These are phyloP conservation scores for Ustilago shanxiensis DNA, from an alignment of 1,284 basidiomycete genomes.

Conservation along the genomic window DNA sequence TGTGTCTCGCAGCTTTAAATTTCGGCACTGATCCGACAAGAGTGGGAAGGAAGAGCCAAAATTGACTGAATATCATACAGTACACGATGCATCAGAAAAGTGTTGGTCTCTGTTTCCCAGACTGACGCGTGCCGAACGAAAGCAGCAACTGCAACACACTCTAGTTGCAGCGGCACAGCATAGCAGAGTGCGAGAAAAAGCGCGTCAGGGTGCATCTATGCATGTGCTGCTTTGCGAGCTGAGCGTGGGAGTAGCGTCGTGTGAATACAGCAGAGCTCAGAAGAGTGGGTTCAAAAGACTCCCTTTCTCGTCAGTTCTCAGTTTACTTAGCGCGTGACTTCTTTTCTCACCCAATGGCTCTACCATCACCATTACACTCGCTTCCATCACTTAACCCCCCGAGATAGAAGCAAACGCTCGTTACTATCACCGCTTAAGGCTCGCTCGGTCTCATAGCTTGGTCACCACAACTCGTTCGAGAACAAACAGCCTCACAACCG, in stretches of 20 bases:
- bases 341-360: neutral
- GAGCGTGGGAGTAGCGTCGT: neutral
- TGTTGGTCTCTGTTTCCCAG: constrained; percentile 30
- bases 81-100: constrained; percentile 1
- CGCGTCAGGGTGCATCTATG: constrained; percentile 30
- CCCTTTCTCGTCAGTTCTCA: neutral
- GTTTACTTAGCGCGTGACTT: neutral
- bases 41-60: neutral
- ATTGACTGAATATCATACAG: no score
- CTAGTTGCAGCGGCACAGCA: constrained; percentile 6
- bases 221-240: neutral
- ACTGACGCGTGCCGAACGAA: constrained; percentile 31
- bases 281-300: neutral
- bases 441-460: no score
- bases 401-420: neutral
- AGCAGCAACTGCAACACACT: no score
- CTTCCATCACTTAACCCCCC: neutral
- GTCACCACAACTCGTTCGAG: no score
- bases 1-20: neutral
- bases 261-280: neutral
- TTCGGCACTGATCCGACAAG: constrained; percentile 27
- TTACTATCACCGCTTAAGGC: neutral
- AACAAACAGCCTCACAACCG: no score
- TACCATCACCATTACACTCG: neutral
- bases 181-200: neutral